These are phyloP conservation scores for Gigaspora rosea DNA, from an alignment of 192 early-diverging fungal species.

Conservation along the genomic window DNA sequence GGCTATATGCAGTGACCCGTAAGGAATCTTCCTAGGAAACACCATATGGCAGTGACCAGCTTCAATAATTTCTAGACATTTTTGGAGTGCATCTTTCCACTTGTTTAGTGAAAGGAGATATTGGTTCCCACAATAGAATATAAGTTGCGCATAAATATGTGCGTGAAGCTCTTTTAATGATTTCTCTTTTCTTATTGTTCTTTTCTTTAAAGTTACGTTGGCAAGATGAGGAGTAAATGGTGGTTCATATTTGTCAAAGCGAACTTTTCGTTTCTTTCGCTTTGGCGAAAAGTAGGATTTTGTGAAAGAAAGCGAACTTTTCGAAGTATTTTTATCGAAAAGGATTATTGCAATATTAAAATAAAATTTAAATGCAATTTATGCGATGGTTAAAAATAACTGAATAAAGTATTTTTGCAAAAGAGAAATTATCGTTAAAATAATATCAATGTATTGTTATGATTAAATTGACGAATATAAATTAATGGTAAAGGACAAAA, in stretches of 20 bases:
- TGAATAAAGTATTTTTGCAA: constrained; percentile 3
- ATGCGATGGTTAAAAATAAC: not conserved
- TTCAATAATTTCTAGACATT: constrained; percentile 11
- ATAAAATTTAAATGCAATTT: not conserved
- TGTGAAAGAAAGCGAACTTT: not conserved
- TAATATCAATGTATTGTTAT: not conserved
- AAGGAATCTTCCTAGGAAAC: constrained; percentile 16
- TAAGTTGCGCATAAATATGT: not conserved
- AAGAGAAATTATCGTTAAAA: not conserved
- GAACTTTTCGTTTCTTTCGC: not conserved
- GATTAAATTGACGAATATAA: not conserved
- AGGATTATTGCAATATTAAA: not conserved
- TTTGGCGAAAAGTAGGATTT: not conserved
- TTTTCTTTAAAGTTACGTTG: not conserved
- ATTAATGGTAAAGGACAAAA: not conserved
- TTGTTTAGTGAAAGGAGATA: not conserved
- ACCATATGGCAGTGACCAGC: constrained; percentile 16
- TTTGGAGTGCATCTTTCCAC: constrained; percentile 19
- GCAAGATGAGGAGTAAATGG: not conserved
- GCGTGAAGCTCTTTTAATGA: not conserved
- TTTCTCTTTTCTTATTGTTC: not conserved
- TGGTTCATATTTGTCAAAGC: not conserved
- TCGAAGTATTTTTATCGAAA: too few relatives aligned
- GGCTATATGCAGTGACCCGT: constrained; percentile 11
- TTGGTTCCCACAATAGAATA: not conserved